Evolutionary conservation across 352 stramenopile genomes (phyloP).

Genomic region (Globisporangium solare): DNA sequence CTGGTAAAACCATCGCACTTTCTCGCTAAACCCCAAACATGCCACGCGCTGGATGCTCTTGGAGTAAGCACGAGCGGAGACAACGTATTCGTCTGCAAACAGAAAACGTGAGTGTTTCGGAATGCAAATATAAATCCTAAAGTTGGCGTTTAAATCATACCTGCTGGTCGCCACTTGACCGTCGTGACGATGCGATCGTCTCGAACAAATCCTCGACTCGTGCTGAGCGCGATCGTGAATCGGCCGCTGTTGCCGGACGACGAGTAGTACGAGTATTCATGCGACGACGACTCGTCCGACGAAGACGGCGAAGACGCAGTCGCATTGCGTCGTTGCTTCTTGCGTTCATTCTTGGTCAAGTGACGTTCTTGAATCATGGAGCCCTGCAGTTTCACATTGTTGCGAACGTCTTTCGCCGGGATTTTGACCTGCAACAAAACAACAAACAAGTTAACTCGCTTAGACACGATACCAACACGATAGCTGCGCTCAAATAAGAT

Average conservation of each 20-base stretch:
- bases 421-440: constrained; percentile 24
- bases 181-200: constrained; percentile 5
- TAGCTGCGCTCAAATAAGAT: too few relatives aligned
- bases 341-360: constrained; percentile 13
- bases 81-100: constrained; percentile 6
- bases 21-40: constrained; percentile 44
- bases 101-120: too few relatives aligned
- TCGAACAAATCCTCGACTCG: constrained; percentile 12
- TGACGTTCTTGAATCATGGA: constrained; percentile 30
- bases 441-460: too few relatives aligned
- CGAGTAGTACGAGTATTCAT: constrained; percentile 6
- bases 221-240: constrained; percentile 3
- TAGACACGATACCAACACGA: too few relatives aligned
- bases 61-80: constrained; percentile 10
- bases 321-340: neutral
- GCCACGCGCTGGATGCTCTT: constrained; percentile 32
- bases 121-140: too few relatives aligned
- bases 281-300: constrained; percentile 5
- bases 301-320: constrained; percentile 3
- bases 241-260: constrained; percentile 1
- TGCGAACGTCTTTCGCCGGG: constrained; percentile 19
- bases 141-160: constrained; percentile 1
- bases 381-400: constrained; percentile 23
- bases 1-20: constrained; percentile 66
- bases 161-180: constrained; percentile 13